A percentile compares a stretch with the other conserved stretches of the same genome.
Conservation (phyloP, 106 monocot species). For the Dactylorhiza incarnata region DNA sequence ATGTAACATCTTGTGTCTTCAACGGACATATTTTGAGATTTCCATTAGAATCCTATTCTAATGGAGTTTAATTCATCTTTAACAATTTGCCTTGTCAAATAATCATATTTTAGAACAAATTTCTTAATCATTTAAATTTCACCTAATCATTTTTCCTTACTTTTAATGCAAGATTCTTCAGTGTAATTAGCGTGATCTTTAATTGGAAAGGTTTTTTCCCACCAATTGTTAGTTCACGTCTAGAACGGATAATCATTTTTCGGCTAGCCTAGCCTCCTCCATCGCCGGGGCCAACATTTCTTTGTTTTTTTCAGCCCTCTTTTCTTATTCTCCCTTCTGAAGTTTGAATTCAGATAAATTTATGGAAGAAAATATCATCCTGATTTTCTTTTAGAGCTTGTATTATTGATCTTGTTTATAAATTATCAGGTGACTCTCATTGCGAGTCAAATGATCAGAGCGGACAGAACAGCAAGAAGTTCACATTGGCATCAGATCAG, state of each 20-base stretch:
- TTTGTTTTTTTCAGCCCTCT: neutral
- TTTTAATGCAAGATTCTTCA: neutral
- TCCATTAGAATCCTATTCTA: too few relatives aligned
- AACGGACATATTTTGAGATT: too few relatives aligned
- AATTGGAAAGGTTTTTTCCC: too few relatives aligned
- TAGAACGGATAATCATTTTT: too few relatives aligned
- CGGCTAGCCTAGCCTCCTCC: too few relatives aligned
- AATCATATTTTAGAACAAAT: too few relatives aligned
- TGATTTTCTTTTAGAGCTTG: neutral
- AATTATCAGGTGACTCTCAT: conserved; percentile 23
- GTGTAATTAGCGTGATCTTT: neutral
- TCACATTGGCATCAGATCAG: conserved; percentile 3
- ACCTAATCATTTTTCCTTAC: too few relatives aligned
- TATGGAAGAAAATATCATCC: neutral
- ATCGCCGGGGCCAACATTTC: neutral
- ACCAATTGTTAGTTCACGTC: too few relatives aligned
- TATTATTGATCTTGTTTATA: conserved; percentile 7
- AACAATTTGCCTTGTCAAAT: too few relatives aligned
- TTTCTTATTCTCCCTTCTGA: neutral
- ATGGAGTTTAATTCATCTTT: too few relatives aligned
- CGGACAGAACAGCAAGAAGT: conserved; percentile 4
- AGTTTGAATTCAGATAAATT: neutral
- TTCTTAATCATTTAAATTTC: too few relatives aligned
- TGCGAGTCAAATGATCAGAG: conserved; percentile 6
- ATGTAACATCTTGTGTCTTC: too few relatives aligned